These are phyloP conservation scores for Cryptococcus sp. DNA, from an alignment of 1,284 basidiomycete species.

Conservation along the genomic window DNA sequence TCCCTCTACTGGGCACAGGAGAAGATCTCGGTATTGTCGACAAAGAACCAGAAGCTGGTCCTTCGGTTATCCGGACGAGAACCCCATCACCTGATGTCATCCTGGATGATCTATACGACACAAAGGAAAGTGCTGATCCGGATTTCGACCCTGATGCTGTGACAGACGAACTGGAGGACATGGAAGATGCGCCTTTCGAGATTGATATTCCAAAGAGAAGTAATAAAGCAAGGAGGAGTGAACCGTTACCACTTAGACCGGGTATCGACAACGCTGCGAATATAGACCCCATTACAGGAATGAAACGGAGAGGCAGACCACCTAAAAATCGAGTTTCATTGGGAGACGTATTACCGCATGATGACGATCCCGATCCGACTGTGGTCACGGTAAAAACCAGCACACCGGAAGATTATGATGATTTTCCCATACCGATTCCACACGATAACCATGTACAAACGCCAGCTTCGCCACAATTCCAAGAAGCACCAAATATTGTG, in stretches of 20 bases:
- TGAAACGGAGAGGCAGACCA: too few relatives aligned
- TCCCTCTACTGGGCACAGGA: not conserved
- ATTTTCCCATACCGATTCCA: too few relatives aligned
- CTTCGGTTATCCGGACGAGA: not conserved
- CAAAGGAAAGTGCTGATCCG: constrained; percentile 15
- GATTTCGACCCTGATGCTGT: constrained; percentile 15
- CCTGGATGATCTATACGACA: constrained; percentile 19
- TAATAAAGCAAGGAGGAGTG: not conserved
- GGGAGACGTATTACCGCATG: too few relatives aligned
- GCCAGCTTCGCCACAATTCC: too few relatives aligned
- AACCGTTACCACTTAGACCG: not conserved
- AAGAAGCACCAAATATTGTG: too few relatives aligned
- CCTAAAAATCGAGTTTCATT: too few relatives aligned
- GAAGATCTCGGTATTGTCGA: not conserved
- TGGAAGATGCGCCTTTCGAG: constrained; percentile 20
- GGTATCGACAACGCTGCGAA: too few relatives aligned
- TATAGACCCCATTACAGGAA: too few relatives aligned
- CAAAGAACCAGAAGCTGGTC: not conserved
- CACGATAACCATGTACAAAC: too few relatives aligned
- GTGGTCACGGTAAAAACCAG: too few relatives aligned
- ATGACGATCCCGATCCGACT: too few relatives aligned
- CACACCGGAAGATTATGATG: too few relatives aligned
- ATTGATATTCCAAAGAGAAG: constrained; percentile 2
- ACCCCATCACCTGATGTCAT: constrained; percentile 16
- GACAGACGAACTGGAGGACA: constrained; percentile 11